Evolutionary conservation across 495 filamentous ascomycete genomes (phyloP).

Genomic region (Tuber indicum): DNA sequence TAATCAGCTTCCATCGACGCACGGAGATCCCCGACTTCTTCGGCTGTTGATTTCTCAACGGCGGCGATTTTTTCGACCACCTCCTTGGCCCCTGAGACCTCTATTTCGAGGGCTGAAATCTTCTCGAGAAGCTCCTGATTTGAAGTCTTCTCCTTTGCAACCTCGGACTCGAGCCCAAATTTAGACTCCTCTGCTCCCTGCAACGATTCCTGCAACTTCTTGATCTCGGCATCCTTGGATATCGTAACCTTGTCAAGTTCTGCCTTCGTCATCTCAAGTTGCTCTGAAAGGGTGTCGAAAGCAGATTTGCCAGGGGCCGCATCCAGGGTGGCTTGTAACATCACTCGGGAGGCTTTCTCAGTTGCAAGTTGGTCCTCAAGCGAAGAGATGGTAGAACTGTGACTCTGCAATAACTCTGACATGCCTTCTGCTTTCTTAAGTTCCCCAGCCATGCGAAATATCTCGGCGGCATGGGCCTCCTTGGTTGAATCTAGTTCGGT

Average conservation of each 20-base stretch:
- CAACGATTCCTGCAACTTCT: constrained; percentile 21
- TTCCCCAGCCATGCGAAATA: constrained; percentile 26
- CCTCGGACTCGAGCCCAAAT: constrained; percentile 13
- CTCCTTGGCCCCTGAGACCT: constrained; percentile 20
- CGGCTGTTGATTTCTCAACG: constrained; percentile 3
- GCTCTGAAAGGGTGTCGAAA: constrained; percentile 4
- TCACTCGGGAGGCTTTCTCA: constrained; percentile 21
- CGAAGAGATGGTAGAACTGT: constrained; percentile 17
- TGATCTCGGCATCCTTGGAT: constrained; percentile 14
- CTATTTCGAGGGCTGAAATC: constrained; percentile 25
- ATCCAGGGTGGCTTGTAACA: constrained; percentile 31
- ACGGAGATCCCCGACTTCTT: not conserved
- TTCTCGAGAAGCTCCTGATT: constrained; percentile 28
- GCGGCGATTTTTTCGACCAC: constrained; percentile 17
- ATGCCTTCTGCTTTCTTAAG: constrained; percentile 28
- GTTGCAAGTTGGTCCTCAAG: constrained; percentile 27
- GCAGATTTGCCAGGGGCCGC: constrained; percentile 16
- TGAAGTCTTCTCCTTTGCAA: constrained; percentile 19
- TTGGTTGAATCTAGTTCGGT: constrained; percentile 17
- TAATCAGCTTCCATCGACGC: constrained; percentile 14
- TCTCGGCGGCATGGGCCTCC: constrained; percentile 29
- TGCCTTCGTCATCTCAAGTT: constrained; percentile 23
- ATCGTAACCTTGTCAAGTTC: constrained; percentile 17
- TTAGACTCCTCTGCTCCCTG: constrained; percentile 10
- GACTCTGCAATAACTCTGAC: constrained; percentile 22